A percentile compares a stretch with the other conserved stretches of the same genome.
Evolutionary conservation across 805 yeast species (phyloP).

Genomic region (Wickerhamiella spandovensis): DNA sequence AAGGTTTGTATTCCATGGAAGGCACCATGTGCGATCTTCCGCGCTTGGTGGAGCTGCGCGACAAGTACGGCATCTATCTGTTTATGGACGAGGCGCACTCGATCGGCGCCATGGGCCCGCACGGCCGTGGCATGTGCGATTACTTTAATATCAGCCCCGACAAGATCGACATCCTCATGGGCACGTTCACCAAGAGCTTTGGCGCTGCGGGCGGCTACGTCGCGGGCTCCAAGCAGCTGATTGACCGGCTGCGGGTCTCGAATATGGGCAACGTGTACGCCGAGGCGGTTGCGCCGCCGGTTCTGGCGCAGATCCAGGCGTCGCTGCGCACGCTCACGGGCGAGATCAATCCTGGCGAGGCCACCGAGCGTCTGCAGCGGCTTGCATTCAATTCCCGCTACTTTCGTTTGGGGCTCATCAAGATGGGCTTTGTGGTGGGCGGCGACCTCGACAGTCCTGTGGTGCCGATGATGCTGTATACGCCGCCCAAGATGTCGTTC

Average conservation of each 20-base stretch:
- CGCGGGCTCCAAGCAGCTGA: conserved; percentile 57
- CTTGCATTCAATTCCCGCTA: conserved; percentile 94
- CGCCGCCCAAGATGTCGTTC: conserved; percentile 92
- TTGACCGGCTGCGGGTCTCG: conserved; percentile 61
- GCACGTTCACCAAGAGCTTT: conserved; percentile 92
- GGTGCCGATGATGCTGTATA: conserved; percentile 71
- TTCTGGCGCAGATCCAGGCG: conserved; percentile 72
- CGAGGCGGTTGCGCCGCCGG: conserved; percentile 86
- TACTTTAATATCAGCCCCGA: conserved; percentile 69
- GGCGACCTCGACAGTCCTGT: conserved; percentile 97
- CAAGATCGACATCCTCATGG: conserved; percentile 83
- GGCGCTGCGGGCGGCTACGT: conserved; percentile 99
- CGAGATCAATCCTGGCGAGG: conserved; percentile 81
- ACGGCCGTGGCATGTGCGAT: conserved; percentile 91
- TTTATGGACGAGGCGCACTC: conserved; percentile 98
- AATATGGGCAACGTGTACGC: conserved; percentile 64
- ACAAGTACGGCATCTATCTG: conserved; percentile 76
- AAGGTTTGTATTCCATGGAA: conserved; percentile 66
- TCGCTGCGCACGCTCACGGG: conserved; percentile 72
- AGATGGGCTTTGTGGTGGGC: conserved; percentile 83
- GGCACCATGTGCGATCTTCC: conserved; percentile 85
- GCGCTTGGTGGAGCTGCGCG: conserved; percentile 51
- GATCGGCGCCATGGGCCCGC: conserved; percentile 95
- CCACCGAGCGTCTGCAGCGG: conserved; percentile 77
- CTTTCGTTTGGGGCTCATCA: conserved; percentile 75